Conservation (phyloP, 2,329 filamentous ascomycete species). For the Ophiostoma novo-ulmi region DNA sequence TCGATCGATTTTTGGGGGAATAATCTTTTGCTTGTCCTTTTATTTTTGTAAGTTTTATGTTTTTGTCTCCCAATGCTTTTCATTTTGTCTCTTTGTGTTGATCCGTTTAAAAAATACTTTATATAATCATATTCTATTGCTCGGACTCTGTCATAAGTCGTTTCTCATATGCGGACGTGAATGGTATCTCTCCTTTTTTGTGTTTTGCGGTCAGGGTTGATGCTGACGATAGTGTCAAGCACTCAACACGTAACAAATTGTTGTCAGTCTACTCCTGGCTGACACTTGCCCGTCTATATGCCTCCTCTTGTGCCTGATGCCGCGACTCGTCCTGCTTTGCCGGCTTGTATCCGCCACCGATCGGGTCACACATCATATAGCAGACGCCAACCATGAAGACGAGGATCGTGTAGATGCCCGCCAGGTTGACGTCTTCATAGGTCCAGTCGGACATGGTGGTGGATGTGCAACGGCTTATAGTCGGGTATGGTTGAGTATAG, state of each 20-base stretch:
- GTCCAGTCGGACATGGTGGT: constrained; percentile 12
- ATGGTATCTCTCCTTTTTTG: neutral
- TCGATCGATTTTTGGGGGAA: constrained; percentile 27
- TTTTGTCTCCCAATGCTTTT: neutral
- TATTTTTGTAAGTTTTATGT: neutral
- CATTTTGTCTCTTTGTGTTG: neutral
- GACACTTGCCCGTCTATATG: neutral
- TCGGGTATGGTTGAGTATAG: neutral
- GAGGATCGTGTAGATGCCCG: constrained; percentile 25
- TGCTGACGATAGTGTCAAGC: neutral
- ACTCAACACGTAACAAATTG: neutral
- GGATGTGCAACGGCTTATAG: neutral
- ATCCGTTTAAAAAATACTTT: neutral
- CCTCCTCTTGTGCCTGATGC: constrained; percentile 15
- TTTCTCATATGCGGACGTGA: neutral
- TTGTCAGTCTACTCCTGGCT: neutral
- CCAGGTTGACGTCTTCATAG: constrained; percentile 20
- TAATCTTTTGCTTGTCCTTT: neutral
- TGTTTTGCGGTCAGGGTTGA: neutral
- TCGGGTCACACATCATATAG: constrained; percentile 25
- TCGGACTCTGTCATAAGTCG: neutral
- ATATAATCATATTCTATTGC: neutral
- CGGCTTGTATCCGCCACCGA: constrained; percentile 20
- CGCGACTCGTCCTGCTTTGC: constrained; percentile 5
- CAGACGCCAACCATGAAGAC: constrained; percentile 25